phyloP scores from a whole-genome alignment of 306 rosid species.

The Hylodesmum podocarpum region DNA sequence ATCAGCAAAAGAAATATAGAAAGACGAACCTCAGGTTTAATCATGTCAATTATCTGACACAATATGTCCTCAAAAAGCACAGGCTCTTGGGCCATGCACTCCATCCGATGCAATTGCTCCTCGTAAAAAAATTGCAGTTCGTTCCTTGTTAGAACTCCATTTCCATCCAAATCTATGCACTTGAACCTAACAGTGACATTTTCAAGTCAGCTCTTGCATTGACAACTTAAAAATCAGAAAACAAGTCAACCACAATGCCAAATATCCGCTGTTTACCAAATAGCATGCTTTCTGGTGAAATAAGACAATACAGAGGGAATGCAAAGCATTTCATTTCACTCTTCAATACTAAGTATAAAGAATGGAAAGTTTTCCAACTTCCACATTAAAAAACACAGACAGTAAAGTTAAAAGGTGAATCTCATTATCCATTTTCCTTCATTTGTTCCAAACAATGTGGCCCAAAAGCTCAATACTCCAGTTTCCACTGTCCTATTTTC shows the following conservation, averaged over 20 bases:
- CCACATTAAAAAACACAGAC: background rate
- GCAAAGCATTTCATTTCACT: conserved; percentile 16
- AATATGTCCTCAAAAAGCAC: conserved; percentile 98
- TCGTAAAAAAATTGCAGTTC: conserved; percentile 98
- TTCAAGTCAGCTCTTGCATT: conserved; percentile 29
- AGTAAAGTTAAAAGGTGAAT: background rate
- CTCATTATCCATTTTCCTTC: background rate
- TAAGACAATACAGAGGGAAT: conserved; percentile 18
- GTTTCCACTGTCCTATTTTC: background rate
- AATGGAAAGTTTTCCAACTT: background rate
- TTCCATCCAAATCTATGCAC: conserved; percentile 98
- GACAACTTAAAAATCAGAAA: background rate
- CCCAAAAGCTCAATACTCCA: background rate
- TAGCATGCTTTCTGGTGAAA: background rate
- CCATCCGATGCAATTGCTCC: conserved; percentile 99
- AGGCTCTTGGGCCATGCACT: conserved; percentile 99
- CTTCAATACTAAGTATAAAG: background rate
- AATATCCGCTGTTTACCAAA: background rate
- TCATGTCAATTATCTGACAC: conserved; percentile 98
- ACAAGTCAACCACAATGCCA: conserved; percentile 27
- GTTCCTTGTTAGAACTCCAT: conserved; percentile 87
- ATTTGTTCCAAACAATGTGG: background rate
- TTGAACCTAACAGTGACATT: conserved; percentile 71
- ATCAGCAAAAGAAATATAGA: conserved; percentile 10
- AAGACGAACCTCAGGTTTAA: conserved; percentile 82